These are phyloP conservation scores for Lentinula edodes DNA, from an alignment of 768 basidiomycete genomes.

Conservation along the genomic window DNA sequence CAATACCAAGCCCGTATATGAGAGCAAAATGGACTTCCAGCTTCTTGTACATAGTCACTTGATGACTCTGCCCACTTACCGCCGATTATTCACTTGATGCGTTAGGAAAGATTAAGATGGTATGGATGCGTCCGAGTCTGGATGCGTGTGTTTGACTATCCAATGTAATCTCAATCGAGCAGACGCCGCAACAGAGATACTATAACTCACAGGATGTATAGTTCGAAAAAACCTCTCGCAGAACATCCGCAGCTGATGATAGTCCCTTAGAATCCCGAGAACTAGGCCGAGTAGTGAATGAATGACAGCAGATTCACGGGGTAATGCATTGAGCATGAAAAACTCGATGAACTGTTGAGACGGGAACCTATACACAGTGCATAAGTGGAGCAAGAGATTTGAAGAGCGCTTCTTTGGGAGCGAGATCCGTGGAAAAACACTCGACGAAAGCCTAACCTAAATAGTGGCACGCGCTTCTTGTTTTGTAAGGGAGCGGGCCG, in stretches of 20 bases:
- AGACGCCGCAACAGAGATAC: not conserved
- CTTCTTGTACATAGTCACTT: constrained; percentile 15
- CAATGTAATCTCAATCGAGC: not conserved
- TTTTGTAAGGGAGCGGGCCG: too few relatives aligned
- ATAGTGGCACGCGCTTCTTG: too few relatives aligned
- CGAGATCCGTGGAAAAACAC: not conserved
- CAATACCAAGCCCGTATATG: constrained; percentile 23
- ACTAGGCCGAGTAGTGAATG: constrained; percentile 28
- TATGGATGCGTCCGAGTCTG: constrained; percentile 33
- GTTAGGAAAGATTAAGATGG: constrained; percentile 31
- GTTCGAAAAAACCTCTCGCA: constrained; percentile 26
- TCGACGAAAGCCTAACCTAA: not conserved
- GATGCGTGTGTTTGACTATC: constrained; percentile 33
- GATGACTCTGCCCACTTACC: constrained; percentile 6
- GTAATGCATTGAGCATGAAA: constrained; percentile 19
- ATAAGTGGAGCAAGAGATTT: not conserved
- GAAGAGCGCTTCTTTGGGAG: not conserved
- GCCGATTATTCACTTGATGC: constrained; percentile 23
- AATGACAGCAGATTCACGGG: constrained; percentile 32
- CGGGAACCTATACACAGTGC: not conserved
- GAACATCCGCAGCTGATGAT: constrained; percentile 26
- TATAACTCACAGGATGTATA: constrained; percentile 26
- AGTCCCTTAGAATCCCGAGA: constrained; percentile 23
- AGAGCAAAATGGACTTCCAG: constrained; percentile 29
- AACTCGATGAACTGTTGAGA: not conserved